Conservation (phyloP, 345 rosid species). For the Eucalyptus marginata region DNA sequence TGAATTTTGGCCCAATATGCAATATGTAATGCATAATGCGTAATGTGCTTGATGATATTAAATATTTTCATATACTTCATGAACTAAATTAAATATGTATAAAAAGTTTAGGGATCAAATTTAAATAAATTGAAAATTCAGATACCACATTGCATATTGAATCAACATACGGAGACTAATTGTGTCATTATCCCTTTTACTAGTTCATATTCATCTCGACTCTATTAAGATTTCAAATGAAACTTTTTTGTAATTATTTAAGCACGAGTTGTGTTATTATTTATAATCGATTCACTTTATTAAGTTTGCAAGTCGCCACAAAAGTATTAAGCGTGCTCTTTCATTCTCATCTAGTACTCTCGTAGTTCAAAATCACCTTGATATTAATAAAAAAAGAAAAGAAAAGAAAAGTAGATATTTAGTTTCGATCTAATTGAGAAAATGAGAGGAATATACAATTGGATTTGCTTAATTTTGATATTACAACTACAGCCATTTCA, state of each 20-base stretch:
- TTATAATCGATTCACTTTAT: not conserved
- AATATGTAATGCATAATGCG: no score
- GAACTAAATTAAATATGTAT: not conserved
- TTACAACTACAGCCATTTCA: not conserved
- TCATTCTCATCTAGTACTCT: not conserved
- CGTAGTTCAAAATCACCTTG: not conserved
- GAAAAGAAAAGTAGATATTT: not conserved
- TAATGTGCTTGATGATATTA: not conserved
- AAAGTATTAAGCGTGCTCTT: not conserved
- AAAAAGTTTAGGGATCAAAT: not conserved
- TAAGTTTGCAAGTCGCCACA: not conserved
- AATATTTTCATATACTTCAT: not conserved
- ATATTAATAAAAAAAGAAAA: no score
- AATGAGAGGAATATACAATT: not conserved
- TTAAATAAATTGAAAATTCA: no score
- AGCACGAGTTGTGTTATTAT: no score
- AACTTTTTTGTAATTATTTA: no score
- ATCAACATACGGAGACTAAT: fast-evolving
- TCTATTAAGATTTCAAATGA: no score
- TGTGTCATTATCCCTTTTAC: not conserved
- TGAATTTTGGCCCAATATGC: no score
- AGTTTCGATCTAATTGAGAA: not conserved
- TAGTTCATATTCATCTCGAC: no score
- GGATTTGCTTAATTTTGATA: not conserved
- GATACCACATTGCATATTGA: fast-evolving